A percentile compares a stretch with the other conserved stretches of the same genome.
These are phyloP conservation scores for Myriosclerotinia scirpicola DNA, from an alignment of 2,329 filamentous ascomycete genomes.

Conservation along the genomic window DNA sequence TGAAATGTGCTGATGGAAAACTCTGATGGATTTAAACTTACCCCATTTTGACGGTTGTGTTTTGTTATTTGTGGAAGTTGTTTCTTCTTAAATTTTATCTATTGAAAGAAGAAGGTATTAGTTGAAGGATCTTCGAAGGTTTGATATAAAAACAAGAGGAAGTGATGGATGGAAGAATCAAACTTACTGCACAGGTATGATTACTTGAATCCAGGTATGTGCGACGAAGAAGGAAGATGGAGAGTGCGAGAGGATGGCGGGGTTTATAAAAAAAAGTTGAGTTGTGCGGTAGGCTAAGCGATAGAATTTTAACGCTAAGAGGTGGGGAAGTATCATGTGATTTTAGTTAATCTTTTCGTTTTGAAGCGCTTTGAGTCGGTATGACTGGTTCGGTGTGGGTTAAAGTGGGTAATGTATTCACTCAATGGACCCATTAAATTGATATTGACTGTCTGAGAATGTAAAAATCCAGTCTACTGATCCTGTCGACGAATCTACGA, in stretches of 20 bases:
- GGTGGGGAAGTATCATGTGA: constrained; percentile 17
- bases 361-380: not conserved
- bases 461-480: not conserved
- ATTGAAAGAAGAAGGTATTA: constrained; percentile 29
- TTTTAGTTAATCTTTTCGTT: not conserved
- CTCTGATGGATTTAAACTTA: constrained; percentile 32
- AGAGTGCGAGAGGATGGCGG: constrained; percentile 21
- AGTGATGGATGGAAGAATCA: not conserved
- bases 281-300: constrained; percentile 17
- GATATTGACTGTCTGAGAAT: not conserved
- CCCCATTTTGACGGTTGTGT: constrained; percentile 42
- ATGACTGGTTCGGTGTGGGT: constrained; percentile 15
- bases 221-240: constrained; percentile 30
- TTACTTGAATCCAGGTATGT: constrained; percentile 41
- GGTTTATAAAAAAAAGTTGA: constrained; percentile 21
- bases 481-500: not conserved
- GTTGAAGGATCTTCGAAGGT: constrained; percentile 17
- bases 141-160: constrained; percentile 4
- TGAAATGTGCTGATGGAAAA: constrained; percentile 21
- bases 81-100: constrained; percentile 35
- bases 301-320: constrained; percentile 20
- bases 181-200: constrained; percentile 39
- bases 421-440: not conserved
- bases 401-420: not conserved
- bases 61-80: constrained; percentile 34